These are phyloP conservation scores for Macrolepiota albuminosa DNA, from an alignment of 768 basidiomycete genomes.

Conservation along the genomic window DNA sequence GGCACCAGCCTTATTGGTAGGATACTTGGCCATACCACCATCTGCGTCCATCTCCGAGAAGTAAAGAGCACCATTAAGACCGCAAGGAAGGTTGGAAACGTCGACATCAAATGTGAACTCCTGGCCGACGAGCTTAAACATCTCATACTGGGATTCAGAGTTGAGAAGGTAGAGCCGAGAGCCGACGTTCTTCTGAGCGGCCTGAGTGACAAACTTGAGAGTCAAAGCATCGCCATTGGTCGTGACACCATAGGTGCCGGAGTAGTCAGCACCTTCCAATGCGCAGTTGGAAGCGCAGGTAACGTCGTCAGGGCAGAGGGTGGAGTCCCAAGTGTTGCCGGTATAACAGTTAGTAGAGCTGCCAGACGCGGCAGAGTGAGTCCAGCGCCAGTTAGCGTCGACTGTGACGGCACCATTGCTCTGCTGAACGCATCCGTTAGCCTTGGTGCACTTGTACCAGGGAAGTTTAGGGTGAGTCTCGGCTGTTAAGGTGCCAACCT, in stretches of 20 bases:
- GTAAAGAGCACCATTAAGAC: constrained; percentile 4
- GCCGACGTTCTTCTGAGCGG: constrained; percentile 33
- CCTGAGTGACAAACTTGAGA: constrained; percentile 43
- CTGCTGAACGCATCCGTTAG: constrained; percentile 36
- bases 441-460: constrained; percentile 39
- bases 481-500: constrained; percentile 45
- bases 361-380: constrained; percentile 28
- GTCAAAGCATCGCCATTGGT: constrained; percentile 35
- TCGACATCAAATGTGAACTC: constrained; percentile 6
- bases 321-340: constrained; percentile 51
- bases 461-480: constrained; percentile 24
- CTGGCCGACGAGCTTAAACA: constrained; percentile 7
- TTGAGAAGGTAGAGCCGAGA: constrained; percentile 15
- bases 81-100: constrained; percentile 4
- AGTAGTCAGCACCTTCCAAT: constrained; percentile 44
- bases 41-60: constrained; percentile 5
- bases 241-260: constrained; percentile 48
- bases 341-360: constrained; percentile 46
- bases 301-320: constrained; percentile 43
- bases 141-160: constrained; percentile 7
- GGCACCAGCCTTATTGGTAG: not conserved
- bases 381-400: constrained; percentile 57
- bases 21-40: not conserved
- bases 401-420: constrained; percentile 36
- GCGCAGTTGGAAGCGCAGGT: constrained; percentile 41